Percentiles rank a stretch among this genome's conserved stretches.
These are phyloP conservation scores for Yamadazyma kanchanaburiensis DNA, from an alignment of 1,139 yeast species.

Conservation along the genomic window DNA sequence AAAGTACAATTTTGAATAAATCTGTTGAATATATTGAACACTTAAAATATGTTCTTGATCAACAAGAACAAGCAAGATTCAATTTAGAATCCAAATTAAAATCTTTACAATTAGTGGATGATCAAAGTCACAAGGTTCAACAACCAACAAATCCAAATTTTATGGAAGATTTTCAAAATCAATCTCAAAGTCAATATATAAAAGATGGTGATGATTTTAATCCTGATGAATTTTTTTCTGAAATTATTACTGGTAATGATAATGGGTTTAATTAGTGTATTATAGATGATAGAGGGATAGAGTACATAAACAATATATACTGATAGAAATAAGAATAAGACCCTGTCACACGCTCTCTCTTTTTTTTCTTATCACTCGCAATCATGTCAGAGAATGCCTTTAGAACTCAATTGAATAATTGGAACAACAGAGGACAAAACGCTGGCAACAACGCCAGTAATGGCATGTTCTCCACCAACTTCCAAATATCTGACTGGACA, in stretches of 20 bases:
- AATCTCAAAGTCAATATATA: conserved; percentile 9
- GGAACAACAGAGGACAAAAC: conserved; percentile 26
- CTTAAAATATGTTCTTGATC: conserved; percentile 41
- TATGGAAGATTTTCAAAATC: conserved; percentile 15
- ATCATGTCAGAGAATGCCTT: conserved; percentile 39
- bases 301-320: background rate
- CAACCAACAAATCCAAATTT: conserved; percentile 9
- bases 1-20: conserved; percentile 62
- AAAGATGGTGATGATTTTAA: conserved; percentile 16
- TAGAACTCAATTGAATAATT: conserved; percentile 40
- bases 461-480: conserved; percentile 20
- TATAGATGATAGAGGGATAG: background rate
- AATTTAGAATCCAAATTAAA: conserved; percentile 17
- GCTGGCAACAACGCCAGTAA: conserved; percentile 1
- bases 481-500: conserved; percentile 41
- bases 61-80: conserved; percentile 28
- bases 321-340: no score
- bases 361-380: no score
- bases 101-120: conserved; percentile 8
- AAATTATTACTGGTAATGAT: conserved; percentile 14
- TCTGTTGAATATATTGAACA: conserved; percentile 68
- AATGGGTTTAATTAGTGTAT: conserved; percentile 2
- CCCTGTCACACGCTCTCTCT: no score
- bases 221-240: conserved; percentile 21
- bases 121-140: conserved; percentile 1